Conservation (phyloP, 257 asterid species). For the Solanum tacnaense region DNA sequence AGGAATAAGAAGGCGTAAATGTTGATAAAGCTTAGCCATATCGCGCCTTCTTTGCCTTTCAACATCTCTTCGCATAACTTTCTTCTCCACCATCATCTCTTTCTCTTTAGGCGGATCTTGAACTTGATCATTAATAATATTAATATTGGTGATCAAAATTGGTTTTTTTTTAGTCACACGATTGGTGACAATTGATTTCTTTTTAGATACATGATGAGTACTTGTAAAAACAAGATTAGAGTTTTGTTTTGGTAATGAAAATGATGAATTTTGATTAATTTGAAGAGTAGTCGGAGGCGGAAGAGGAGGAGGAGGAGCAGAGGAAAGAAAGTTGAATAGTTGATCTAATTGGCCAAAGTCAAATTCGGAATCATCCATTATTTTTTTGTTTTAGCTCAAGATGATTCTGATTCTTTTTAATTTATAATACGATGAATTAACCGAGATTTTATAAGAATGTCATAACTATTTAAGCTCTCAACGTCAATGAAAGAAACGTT, state of each 20-base stretch:
- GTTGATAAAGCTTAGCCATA: constrained; percentile 1
- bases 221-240: not conserved
- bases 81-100: not conserved
- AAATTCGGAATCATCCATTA: not conserved
- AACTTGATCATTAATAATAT: not conserved
- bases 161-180: not conserved
- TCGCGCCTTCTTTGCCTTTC: constrained; percentile 4
- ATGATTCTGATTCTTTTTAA: not conserved
- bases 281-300: not conserved
- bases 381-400: not conserved
- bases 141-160: not conserved
- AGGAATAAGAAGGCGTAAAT: not conserved
- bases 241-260: not conserved
- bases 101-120: not conserved
- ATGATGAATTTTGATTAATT: not conserved
- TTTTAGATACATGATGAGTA: not conserved
- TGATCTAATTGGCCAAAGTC: not conserved
- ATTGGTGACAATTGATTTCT: not conserved
- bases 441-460: not conserved
- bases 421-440: not conserved
- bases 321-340: not conserved
- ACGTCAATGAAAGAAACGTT: not conserved
- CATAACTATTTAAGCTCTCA: not conserved
- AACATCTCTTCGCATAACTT: not conserved
- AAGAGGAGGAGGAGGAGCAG: not conserved